Evolutionary conservation across 2,329 filamentous ascomycete genomes (phyloP).

Genomic region (Stachybotrys echinatus): DNA sequence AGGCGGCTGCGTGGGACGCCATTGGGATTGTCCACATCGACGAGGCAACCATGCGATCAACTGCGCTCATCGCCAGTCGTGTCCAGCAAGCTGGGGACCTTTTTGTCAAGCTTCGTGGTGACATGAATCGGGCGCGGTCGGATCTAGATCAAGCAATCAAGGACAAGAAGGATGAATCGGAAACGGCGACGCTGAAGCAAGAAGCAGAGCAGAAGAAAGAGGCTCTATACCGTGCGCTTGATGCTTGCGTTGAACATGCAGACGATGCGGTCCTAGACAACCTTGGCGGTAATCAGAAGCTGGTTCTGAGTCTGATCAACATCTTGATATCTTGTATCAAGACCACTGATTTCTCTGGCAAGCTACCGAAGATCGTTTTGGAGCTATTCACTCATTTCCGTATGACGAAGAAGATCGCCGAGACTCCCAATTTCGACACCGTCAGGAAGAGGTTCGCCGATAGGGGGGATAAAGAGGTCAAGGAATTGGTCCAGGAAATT

Average conservation of each 20-base stretch:
- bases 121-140: conserved; percentile 41
- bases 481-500: conserved; percentile 55
- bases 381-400: conserved; percentile 57
- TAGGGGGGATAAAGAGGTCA: conserved; percentile 60
- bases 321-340: conserved; percentile 50
- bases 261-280: conserved; percentile 53
- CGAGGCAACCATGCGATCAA: conserved; percentile 29
- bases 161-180: conserved; percentile 31
- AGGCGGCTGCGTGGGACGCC: conserved; percentile 48
- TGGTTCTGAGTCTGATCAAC: conserved; percentile 50
- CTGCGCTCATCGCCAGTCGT: conserved; percentile 35
- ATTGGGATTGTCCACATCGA: conserved; percentile 45
- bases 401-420: conserved; percentile 55
- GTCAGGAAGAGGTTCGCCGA: conserved; percentile 59
- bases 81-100: conserved; percentile 48
- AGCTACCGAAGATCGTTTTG: conserved; percentile 50
- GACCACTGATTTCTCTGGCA: conserved; percentile 44
- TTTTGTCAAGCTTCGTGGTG: conserved; percentile 40
- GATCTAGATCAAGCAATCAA: conserved; percentile 38
- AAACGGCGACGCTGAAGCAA: conserved; percentile 31
- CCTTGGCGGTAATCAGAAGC: conserved; percentile 50
- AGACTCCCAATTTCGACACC: conserved; percentile 61
- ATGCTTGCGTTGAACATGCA: conserved; percentile 49
- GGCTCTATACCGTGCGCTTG: conserved; percentile 44
- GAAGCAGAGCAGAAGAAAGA: conserved; percentile 40